Evolutionary conservation across 805 yeast species (phyloP).

Genomic region (Candida odintsovae): DNA sequence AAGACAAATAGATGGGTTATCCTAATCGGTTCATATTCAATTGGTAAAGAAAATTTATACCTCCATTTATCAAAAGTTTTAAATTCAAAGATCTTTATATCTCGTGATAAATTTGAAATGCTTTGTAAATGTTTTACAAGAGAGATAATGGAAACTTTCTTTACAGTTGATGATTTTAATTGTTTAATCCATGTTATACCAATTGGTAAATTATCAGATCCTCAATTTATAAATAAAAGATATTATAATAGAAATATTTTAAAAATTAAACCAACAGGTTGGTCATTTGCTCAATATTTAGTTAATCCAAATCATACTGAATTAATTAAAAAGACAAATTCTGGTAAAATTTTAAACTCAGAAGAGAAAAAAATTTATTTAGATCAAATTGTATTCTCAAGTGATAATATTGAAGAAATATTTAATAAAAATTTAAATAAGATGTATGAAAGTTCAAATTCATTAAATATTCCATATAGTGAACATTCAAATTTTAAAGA

Average conservation of each 20-base stretch:
- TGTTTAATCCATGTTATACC: constrained; percentile 67
- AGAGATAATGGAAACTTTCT: neutral
- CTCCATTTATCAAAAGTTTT: constrained; percentile 50
- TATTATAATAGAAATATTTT: constrained; percentile 32
- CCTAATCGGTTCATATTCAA: constrained; percentile 82
- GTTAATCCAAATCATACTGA: neutral
- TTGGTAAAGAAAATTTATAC: constrained; percentile 89
- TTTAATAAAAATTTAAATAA: neutral
- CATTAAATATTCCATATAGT: constrained; percentile 70
- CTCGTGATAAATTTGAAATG: constrained; percentile 27
- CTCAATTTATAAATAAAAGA: constrained; percentile 23
- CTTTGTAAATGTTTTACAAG: constrained; percentile 2
- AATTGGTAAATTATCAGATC: constrained; percentile 46
- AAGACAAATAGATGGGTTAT: constrained; percentile 30
- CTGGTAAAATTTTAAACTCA: neutral
- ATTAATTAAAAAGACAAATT: neutral
- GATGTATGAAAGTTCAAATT: constrained; percentile 14
- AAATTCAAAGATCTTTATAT: constrained; percentile 46
- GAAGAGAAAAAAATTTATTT: neutral
- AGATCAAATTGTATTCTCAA: neutral
- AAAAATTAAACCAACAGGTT: constrained; percentile 88
- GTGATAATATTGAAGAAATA: neutral
- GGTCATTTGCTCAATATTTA: constrained; percentile 51
- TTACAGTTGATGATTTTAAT: constrained; percentile 1
- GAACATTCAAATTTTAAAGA: constrained; percentile 93